Evolutionary conservation across 139 green algal species (phyloP).

Genomic region (Mesotaenium endlicherianum): DNA sequence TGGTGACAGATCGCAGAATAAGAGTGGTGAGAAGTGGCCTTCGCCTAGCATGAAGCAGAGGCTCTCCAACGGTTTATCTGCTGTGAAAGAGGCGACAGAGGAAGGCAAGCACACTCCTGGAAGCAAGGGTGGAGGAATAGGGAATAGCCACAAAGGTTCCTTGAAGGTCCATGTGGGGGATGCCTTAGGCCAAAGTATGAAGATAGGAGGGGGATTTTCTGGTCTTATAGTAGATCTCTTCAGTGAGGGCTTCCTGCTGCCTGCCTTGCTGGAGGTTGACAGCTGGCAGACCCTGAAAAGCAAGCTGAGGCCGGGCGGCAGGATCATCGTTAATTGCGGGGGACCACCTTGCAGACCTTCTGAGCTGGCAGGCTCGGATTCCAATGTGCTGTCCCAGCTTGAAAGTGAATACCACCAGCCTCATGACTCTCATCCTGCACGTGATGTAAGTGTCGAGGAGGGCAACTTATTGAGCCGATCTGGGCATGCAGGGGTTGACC

Average conservation of each 20-base stretch:
- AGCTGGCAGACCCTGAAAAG: not conserved
- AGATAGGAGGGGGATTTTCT: not conserved
- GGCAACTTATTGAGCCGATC: too few relatives aligned
- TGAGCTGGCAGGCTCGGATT: too few relatives aligned
- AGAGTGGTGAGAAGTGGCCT: not conserved
- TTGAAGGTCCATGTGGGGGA: not conserved
- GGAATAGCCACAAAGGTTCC: too few relatives aligned
- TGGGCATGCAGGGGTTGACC: too few relatives aligned
- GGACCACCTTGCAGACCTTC: too few relatives aligned
- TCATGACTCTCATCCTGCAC: too few relatives aligned
- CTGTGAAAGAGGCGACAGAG: too few relatives aligned
- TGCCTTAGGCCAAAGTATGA: not conserved
- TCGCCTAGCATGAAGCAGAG: not conserved
- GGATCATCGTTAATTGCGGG: not conserved
- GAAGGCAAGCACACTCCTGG: too few relatives aligned
- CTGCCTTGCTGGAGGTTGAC: not conserved
- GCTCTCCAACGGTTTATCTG: not conserved
- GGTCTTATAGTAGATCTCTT: conserved; percentile 2
- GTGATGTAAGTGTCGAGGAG: too few relatives aligned
- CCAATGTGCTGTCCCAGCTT: too few relatives aligned
- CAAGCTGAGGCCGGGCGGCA: not conserved
- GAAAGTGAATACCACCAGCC: too few relatives aligned
- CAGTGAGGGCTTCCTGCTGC: not conserved
- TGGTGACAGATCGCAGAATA: not conserved
- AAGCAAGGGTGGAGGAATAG: too few relatives aligned